Evolutionary conservation across 768 basidiomycete genomes (phyloP).

Genomic region (Pleurotus cornucopiae): DNA sequence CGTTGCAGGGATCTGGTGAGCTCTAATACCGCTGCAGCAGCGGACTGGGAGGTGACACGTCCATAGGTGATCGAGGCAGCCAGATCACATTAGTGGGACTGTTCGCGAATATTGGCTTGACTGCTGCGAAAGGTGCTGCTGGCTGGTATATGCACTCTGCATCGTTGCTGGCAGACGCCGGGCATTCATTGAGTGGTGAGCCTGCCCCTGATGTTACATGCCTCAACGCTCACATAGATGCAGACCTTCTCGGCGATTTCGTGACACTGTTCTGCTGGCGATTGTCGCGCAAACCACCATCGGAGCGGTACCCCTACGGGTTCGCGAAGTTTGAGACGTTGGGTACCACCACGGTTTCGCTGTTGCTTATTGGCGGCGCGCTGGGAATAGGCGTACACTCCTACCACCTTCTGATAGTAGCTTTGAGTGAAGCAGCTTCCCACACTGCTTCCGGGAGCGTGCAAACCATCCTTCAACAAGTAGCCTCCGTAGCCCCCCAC

Average conservation of each 20-base stretch:
- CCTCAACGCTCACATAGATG: neutral
- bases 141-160: slow-evolving; percentile 91
- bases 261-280: slow-evolving; percentile 89
- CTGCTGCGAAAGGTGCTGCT: slow-evolving; percentile 78
- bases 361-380: slow-evolving; percentile 82
- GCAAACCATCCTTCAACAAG: slow-evolving; percentile 56
- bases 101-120: slow-evolving; percentile 76
- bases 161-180: slow-evolving; percentile 88
- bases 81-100: slow-evolving; percentile 85
- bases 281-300: slow-evolving; percentile 77
- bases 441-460: slow-evolving; percentile 60
- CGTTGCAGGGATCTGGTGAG: slow-evolving; percentile 63
- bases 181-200: slow-evolving; percentile 84
- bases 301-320: slow-evolving; percentile 78
- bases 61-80: slow-evolving; percentile 72
- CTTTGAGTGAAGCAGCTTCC: slow-evolving; percentile 63
- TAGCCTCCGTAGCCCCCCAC: slow-evolving; percentile 52
- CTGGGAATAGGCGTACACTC: slow-evolving; percentile 89
- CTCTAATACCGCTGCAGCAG: slow-evolving; percentile 7
- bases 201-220: slow-evolving; percentile 12
- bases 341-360: slow-evolving; percentile 85
- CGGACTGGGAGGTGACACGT: neutral
- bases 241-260: slow-evolving; percentile 86
- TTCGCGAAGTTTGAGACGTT: slow-evolving; percentile 95
- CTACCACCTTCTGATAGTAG: slow-evolving; percentile 74